phyloP scores from a whole-genome alignment of 176 grass and related monocot genomes.

The Carex scoparia region DNA sequence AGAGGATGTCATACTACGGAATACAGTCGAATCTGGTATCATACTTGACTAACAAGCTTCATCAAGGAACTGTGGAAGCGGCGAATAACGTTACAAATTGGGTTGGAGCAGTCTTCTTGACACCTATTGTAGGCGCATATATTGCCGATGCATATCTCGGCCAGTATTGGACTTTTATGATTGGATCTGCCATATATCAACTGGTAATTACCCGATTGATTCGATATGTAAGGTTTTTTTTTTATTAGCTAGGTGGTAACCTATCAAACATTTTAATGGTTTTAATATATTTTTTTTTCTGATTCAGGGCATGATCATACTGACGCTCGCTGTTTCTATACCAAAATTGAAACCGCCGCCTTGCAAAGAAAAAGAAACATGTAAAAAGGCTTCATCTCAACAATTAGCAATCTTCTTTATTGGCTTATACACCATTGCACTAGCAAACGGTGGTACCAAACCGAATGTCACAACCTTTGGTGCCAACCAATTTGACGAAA shows the following conservation, averaged over 20 bases:
- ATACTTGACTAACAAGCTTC: slow-evolving; percentile 58
- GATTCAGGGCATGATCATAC: slow-evolving; percentile 66
- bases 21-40: slow-evolving; percentile 75
- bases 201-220: slow-evolving; percentile 26
- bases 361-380: slow-evolving; percentile 38
- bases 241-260: neutral
- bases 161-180: slow-evolving; percentile 81
- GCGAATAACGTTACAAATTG: slow-evolving; percentile 89
- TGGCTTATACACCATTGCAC: slow-evolving; percentile 65
- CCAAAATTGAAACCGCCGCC: slow-evolving; percentile 49
- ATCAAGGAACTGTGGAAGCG: slow-evolving; percentile 69
- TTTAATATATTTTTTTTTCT: neutral
- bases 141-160: slow-evolving; percentile 72
- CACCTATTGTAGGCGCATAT: slow-evolving; percentile 61
- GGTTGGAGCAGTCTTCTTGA: slow-evolving; percentile 72
- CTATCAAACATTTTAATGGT: neutral
- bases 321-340: slow-evolving; percentile 61
- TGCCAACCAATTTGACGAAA: slow-evolving; percentile 90
- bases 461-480: slow-evolving; percentile 91
- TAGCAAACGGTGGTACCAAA: slow-evolving; percentile 76
- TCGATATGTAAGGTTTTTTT: neutral
- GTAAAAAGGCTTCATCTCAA: slow-evolving; percentile 37
- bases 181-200: slow-evolving; percentile 62
- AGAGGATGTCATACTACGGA: slow-evolving; percentile 85
- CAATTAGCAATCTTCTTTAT: slow-evolving; percentile 66